Percentiles rank a stretch among this genome's conserved stretches.
Evolutionary conservation across 768 basidiomycete genomes (phyloP).

Genomic region (Cystobasidium ongulense): DNA sequence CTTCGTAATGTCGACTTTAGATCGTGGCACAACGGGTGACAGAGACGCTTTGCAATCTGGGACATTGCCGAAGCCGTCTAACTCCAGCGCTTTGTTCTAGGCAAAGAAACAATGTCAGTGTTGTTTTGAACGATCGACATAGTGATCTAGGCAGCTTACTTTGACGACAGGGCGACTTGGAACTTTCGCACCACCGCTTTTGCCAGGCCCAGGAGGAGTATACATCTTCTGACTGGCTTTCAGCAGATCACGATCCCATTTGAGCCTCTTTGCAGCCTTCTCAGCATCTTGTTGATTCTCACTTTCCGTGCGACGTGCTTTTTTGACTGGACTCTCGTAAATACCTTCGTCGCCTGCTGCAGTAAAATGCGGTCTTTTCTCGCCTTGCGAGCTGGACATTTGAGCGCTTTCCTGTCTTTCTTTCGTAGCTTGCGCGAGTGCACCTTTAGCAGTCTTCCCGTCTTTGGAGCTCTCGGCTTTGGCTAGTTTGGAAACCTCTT

Average conservation of each 20-base stretch:
- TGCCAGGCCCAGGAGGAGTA: background rate
- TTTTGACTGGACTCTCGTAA: slow-evolving; percentile 18
- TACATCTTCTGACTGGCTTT: background rate
- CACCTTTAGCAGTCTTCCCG: background rate
- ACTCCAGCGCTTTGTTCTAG: background rate
- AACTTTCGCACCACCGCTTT: background rate
- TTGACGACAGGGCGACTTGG: background rate
- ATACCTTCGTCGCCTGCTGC: slow-evolving; percentile 16
- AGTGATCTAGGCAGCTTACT: background rate
- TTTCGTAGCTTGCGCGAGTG: background rate
- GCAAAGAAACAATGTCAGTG: background rate
- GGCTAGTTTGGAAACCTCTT: background rate
- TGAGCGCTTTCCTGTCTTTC: background rate
- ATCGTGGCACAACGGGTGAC: slow-evolving; percentile 20
- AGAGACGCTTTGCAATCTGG: slow-evolving; percentile 21
- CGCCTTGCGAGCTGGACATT: background rate
- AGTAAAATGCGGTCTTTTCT: background rate
- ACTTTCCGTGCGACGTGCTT: background rate
- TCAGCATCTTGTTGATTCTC: background rate
- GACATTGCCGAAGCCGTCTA: slow-evolving; percentile 26
- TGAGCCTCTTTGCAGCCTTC: background rate
- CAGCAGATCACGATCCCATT: slow-evolving; percentile 29
- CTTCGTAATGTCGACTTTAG: slow-evolving; percentile 14
- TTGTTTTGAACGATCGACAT: background rate
- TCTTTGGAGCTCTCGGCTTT: background rate